phyloP scores from a whole-genome alignment of 1,139 yeast genomes.

The Candida pseudocylindracea region DNA sequence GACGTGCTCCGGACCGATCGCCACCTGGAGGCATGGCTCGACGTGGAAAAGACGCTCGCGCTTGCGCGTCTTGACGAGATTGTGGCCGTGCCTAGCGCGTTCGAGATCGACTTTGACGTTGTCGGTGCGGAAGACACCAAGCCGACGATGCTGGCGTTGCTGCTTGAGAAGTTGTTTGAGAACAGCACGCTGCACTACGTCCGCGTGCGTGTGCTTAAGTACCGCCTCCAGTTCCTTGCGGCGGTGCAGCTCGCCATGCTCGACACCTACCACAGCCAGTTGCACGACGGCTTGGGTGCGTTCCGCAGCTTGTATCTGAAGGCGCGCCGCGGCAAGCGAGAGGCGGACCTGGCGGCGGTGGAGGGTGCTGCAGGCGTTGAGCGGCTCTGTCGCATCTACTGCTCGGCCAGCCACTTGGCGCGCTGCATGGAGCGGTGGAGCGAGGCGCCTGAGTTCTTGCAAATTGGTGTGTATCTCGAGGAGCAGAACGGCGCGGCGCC shows the following conservation, averaged over 20 bases:
- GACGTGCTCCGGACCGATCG: constrained; percentile 18
- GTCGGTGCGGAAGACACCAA: constrained; percentile 13
- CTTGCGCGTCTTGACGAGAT: constrained; percentile 33
- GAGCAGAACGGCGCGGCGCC: no score
- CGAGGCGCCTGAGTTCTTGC: constrained; percentile 38
- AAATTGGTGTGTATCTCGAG: constrained; percentile 4
- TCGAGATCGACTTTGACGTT: constrained; percentile 38
- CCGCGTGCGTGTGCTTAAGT: constrained; percentile 31
- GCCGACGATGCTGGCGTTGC: constrained; percentile 49
- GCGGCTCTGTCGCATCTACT: constrained; percentile 32
- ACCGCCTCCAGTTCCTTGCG: constrained; percentile 45
- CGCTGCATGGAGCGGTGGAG: constrained; percentile 40
- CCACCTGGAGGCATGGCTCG: constrained; percentile 32
- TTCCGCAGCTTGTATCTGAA: constrained; percentile 18
- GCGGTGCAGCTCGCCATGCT: constrained; percentile 46
- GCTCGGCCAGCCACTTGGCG: constrained; percentile 32
- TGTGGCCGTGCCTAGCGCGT: constrained; percentile 26
- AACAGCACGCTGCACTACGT: constrained; percentile 43
- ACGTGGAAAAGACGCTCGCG: constrained; percentile 37
- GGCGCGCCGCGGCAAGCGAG: constrained; percentile 2
- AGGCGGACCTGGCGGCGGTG: not conserved
- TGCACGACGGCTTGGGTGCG: constrained; percentile 18
- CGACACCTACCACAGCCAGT: constrained; percentile 30
- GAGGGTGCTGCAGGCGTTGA: constrained; percentile 12
- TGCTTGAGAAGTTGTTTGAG: constrained; percentile 38